phyloP scores from a whole-genome alignment of 169 alveolate species.

The Cystoisospora suis region DNA sequence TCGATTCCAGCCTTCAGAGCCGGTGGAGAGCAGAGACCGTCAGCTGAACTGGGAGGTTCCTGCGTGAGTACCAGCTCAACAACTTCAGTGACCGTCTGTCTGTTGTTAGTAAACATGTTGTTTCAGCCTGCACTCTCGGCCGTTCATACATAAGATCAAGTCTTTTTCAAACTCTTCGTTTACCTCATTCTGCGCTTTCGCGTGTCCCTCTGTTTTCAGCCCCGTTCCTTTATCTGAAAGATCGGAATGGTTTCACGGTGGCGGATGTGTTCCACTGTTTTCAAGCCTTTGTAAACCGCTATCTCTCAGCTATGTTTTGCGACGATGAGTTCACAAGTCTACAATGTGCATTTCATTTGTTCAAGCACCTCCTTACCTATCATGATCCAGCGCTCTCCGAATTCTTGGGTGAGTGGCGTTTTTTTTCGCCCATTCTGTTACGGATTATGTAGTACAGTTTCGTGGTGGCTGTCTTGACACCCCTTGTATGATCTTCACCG shows the following conservation, averaged over 20 bases:
- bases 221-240: constrained; percentile 68
- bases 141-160: no score
- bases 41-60: no score
- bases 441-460: neutral
- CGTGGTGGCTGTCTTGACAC: no score
- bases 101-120: no score
- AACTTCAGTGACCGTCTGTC: no score
- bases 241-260: constrained; percentile 60
- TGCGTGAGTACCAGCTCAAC: no score
- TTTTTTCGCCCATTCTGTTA: neutral
- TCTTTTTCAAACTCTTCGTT: no score
- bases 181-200: neutral
- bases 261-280: constrained; percentile 70
- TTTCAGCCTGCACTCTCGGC: no score
- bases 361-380: constrained; percentile 72
- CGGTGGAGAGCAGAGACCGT: no score
- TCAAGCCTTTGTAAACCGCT: constrained; percentile 68
- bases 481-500: no score
- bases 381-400: constrained; percentile 76
- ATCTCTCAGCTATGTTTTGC: constrained; percentile 70
- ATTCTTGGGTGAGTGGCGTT: constrained; percentile 65
- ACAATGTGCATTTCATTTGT: constrained; percentile 74
- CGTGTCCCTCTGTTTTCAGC: constrained; percentile 56
- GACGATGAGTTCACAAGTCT: constrained; percentile 74
- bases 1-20: no score